These are phyloP conservation scores for Eucalyptus pauciflora DNA, from an alignment of 345 rosid species.

Conservation along the genomic window DNA sequence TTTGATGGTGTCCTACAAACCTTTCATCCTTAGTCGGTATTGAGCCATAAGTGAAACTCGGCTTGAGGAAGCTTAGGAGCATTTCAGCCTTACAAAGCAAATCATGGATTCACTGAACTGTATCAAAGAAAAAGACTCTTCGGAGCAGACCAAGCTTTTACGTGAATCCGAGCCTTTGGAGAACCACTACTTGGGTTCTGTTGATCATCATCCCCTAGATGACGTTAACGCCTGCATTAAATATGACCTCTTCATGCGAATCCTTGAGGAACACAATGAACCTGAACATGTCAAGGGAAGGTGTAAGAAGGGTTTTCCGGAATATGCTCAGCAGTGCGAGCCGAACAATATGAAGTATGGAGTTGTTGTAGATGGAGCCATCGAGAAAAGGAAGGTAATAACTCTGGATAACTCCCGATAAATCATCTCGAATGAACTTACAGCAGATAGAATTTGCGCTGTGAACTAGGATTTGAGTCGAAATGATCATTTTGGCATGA, in stretches of 20 bases:
- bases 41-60: neutral
- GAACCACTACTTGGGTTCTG: neutral
- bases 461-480: neutral
- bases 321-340: neutral
- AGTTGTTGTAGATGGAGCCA: neutral
- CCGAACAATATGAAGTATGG: neutral
- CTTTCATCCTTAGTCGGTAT: neutral
- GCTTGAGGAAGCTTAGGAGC: neutral
- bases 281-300: neutral
- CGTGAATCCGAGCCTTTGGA: neutral
- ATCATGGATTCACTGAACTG: neutral
- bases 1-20: neutral
- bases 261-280: neutral
- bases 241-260: neutral
- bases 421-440: neutral
- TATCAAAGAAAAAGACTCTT: neutral
- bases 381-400: neutral
- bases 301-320: neutral
- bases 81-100: neutral
- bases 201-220: neutral
- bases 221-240: neutral
- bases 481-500: neutral
- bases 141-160: neutral
- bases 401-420: neutral
- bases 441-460: neutral